Evolutionary conservation across 768 basidiomycete genomes (phyloP).

Genomic region (Podaxis rugospora): DNA sequence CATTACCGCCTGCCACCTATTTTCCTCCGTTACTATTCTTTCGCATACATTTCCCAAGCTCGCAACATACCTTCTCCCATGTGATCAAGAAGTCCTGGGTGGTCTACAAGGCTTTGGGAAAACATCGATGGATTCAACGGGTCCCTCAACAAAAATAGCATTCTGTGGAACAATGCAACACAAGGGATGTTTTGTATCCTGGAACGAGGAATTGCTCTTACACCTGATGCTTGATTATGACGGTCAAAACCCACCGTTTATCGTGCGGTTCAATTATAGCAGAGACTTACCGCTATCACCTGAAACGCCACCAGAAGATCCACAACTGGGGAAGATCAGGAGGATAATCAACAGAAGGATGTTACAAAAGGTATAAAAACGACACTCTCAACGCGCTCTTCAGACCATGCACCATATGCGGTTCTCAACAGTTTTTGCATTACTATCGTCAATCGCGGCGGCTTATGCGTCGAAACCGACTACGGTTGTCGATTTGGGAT

Average conservation of each 20-base stretch:
- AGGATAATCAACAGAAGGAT: too few relatives aligned
- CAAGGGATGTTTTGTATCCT: not conserved
- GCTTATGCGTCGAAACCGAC: not conserved
- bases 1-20: not conserved
- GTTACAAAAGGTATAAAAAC: not conserved
- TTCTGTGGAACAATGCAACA: not conserved
- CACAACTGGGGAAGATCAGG: too few relatives aligned
- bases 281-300: not conserved
- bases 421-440: not conserved
- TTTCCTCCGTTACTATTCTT: not conserved
- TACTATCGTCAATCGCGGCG: not conserved
- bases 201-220: not conserved
- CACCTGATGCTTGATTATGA: not conserved
- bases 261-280: not conserved
- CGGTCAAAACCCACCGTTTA: not conserved
- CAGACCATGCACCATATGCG: not conserved
- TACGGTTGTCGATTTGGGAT: slow-evolving; percentile 36
- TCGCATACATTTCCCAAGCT: not conserved
- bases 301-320: not conserved
- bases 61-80: not conserved
- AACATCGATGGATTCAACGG: not conserved
- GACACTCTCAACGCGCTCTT: not conserved
- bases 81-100: not conserved
- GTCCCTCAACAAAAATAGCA: not conserved
- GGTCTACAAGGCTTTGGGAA: not conserved